These are phyloP conservation scores for Candida multigemmis DNA, from an alignment of 805 yeast species.

Conservation along the genomic window DNA sequence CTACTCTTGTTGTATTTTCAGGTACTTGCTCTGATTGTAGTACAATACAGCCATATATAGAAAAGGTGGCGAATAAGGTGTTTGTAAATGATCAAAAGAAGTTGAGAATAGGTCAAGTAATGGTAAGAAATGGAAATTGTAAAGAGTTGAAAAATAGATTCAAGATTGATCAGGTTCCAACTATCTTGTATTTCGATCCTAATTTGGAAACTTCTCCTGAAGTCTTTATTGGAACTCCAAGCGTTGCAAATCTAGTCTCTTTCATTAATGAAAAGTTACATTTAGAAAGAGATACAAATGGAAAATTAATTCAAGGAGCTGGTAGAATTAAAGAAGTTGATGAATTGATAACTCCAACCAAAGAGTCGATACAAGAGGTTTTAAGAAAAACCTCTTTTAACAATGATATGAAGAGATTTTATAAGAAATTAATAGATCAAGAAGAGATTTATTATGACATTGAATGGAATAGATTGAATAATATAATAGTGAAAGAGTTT, in stretches of 20 bases:
- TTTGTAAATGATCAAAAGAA: slow-evolving; percentile 30
- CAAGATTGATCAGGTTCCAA: slow-evolving; percentile 41
- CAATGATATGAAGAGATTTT: no score
- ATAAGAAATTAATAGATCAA: no score
- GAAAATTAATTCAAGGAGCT: slow-evolving; percentile 19
- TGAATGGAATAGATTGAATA: no score
- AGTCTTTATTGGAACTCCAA: slow-evolving; percentile 15
- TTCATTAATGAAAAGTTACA: slow-evolving; percentile 19
- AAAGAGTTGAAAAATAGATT: slow-evolving; percentile 30
- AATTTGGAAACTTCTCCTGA: slow-evolving; percentile 14
- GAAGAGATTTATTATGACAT: no score
- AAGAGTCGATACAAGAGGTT: neutral
- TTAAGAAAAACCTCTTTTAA: no score
- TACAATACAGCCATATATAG: slow-evolving; percentile 42
- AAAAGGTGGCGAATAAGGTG: slow-evolving; percentile 38
- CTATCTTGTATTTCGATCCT: slow-evolving; percentile 41
- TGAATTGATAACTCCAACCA: slow-evolving; percentile 5
- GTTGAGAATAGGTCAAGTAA: no score
- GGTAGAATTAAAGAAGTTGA: slow-evolving; percentile 20
- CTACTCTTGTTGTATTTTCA: slow-evolving; percentile 43
- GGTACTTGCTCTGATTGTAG: slow-evolving; percentile 59
- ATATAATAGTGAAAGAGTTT: no score
- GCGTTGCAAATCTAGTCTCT: slow-evolving; percentile 11
- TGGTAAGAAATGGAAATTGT: no score
- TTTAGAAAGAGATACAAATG: slow-evolving; percentile 19